phyloP scores from a whole-genome alignment of 257 asterid species.

The Plectranthus barbatus region DNA sequence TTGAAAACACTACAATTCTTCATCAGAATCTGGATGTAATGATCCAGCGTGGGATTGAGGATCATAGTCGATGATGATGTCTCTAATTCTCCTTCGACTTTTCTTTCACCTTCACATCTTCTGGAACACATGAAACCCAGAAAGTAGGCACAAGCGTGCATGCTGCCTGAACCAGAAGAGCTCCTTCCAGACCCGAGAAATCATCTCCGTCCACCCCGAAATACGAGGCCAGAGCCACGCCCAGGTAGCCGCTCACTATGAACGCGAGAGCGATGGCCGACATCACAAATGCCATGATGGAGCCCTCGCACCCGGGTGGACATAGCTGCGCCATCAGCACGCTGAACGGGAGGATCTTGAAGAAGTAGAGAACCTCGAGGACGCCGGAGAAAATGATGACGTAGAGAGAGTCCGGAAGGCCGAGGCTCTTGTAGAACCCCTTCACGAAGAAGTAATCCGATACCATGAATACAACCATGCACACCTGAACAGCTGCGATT shows the following conservation, averaged over 20 bases:
- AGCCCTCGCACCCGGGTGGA: slow-evolving; percentile 89
- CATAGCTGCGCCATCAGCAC: slow-evolving; percentile 85
- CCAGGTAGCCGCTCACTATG: slow-evolving; percentile 76
- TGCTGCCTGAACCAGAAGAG: slow-evolving; percentile 63
- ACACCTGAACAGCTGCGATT: slow-evolving; percentile 57
- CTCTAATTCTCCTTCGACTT: slow-evolving; percentile 50
- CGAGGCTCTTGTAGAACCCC: slow-evolving; percentile 57
- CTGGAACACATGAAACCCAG: slow-evolving; percentile 60
- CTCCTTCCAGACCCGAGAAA: slow-evolving; percentile 58
- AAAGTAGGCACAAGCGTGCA: slow-evolving; percentile 65
- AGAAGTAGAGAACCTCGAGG: slow-evolving; percentile 68
- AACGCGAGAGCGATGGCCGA: slow-evolving; percentile 74
- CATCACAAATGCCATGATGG: slow-evolving; percentile 88
- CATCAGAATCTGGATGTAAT: no score
- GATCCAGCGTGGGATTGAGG: no score
- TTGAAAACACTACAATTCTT: no score
- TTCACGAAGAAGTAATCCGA: slow-evolving; percentile 71
- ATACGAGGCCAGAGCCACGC: slow-evolving; percentile 65
- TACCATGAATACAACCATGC: slow-evolving; percentile 57
- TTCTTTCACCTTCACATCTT: slow-evolving; percentile 29
- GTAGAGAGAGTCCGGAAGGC: slow-evolving; percentile 60
- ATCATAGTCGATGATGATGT: no score
- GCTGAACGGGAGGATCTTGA: slow-evolving; percentile 73
- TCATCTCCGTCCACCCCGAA: slow-evolving; percentile 55
- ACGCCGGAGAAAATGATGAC: slow-evolving; percentile 69